Evolutionary conservation across 768 basidiomycete genomes (phyloP).

Genomic region (Auricularia sp.): DNA sequence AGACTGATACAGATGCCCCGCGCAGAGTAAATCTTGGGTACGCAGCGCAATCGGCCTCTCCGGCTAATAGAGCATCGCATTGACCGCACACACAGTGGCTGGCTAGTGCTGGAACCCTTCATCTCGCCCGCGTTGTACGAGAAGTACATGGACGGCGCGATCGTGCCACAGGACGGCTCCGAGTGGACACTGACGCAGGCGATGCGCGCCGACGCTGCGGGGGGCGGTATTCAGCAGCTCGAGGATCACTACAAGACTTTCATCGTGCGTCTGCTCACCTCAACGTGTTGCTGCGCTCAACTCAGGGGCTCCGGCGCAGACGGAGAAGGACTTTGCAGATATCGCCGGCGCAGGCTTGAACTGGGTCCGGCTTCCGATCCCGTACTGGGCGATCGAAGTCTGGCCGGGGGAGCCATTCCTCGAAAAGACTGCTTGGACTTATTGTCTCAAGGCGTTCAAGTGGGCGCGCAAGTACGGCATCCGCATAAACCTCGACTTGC

Average conservation of each 20-base stretch:
- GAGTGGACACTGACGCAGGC: conserved; percentile 59
- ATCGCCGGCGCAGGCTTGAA: conserved; percentile 85
- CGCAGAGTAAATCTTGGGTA: conserved; percentile 80
- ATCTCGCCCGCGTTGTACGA: conserved; percentile 57
- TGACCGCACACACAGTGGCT: conserved; percentile 30
- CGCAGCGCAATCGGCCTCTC: not conserved
- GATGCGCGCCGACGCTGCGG: conserved; percentile 57
- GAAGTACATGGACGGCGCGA: conserved; percentile 34
- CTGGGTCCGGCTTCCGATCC: conserved; percentile 71
- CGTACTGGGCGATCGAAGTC: conserved; percentile 80
- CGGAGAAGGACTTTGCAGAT: conserved; percentile 79
- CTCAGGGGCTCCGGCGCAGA: conserved; percentile 32
- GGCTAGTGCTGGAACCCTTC: conserved; percentile 72
- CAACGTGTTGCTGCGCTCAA: not conserved
- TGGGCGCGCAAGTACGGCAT: conserved; percentile 89
- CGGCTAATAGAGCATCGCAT: not conserved
- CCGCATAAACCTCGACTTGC: conserved; percentile 70
- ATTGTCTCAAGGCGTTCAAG: conserved; percentile 49
- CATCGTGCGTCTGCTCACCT: conserved; percentile 41
- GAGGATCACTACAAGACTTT: conserved; percentile 75
- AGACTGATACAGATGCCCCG: not conserved
- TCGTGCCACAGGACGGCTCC: conserved; percentile 31
- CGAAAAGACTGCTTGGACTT: conserved; percentile 64
- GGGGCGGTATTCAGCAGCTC: conserved; percentile 50
- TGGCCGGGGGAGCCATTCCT: conserved; percentile 71